These are phyloP conservation scores for Coemansia sp. DNA, from an alignment of 192 early-diverging fungal genomes.

Conservation along the genomic window DNA sequence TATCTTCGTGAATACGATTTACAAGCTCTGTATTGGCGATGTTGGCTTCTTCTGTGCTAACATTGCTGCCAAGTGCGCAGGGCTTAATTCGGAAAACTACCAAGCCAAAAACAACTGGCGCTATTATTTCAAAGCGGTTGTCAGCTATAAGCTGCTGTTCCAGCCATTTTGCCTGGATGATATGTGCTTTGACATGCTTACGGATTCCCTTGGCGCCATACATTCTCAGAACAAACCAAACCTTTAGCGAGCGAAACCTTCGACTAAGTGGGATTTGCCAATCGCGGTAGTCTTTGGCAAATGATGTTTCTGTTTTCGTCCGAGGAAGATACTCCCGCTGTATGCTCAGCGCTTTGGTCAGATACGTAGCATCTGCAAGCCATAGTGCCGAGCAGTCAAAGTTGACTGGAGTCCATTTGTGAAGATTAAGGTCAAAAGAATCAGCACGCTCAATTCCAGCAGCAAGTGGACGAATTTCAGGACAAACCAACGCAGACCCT, in stretches of 20 bases:
- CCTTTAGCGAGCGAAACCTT: constrained; percentile 55
- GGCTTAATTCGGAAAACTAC: constrained; percentile 28
- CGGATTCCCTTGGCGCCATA: constrained; percentile 51
- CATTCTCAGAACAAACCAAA: constrained; percentile 58
- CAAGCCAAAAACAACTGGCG: constrained; percentile 26
- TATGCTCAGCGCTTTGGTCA: constrained; percentile 45
- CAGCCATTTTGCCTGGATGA: constrained; percentile 30
- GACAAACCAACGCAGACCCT: constrained; percentile 55
- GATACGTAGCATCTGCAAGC: constrained; percentile 38
- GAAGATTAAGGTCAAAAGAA: constrained; percentile 57
- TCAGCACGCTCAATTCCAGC: constrained; percentile 50
- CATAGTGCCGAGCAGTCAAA: constrained; percentile 56
- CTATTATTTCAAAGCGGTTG: constrained; percentile 32
- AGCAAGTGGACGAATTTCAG: constrained; percentile 46
- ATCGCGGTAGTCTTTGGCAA: constrained; percentile 52
- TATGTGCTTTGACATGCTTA: constrained; percentile 32
- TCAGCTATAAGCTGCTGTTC: constrained; percentile 19
- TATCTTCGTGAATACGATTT: constrained; percentile 27
- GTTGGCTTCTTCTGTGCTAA: constrained; percentile 16
- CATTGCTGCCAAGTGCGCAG: not conserved
- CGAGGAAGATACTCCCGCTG: constrained; percentile 43
- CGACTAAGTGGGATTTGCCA: constrained; percentile 56
- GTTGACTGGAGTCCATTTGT: constrained; percentile 59
- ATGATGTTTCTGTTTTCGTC: constrained; percentile 12
- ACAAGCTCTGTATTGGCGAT: constrained; percentile 27